These are phyloP conservation scores for Aschersonia sp. DNA, from an alignment of 2,329 filamentous ascomycete species.

Conservation along the genomic window DNA sequence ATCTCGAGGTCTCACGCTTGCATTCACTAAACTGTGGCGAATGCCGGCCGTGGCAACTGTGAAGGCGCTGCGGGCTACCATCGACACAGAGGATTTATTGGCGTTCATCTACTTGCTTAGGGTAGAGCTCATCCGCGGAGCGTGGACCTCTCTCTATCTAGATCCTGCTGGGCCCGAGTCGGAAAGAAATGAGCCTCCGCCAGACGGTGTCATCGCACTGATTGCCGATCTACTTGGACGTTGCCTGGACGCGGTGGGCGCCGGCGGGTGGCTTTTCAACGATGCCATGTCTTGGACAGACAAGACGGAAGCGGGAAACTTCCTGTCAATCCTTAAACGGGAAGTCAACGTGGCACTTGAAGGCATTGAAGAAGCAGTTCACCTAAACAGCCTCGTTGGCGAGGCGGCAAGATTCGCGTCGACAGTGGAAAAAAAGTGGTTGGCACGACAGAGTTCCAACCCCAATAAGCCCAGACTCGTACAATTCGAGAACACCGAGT, in stretches of 20 bases:
- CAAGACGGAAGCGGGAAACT: conserved; percentile 41
- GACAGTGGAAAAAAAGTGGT: conserved; percentile 18
- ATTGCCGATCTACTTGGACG: conserved; percentile 58
- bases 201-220: conserved; percentile 54
- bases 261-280: conserved; percentile 58
- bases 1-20: conserved; percentile 48
- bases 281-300: conserved; percentile 36
- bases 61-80: conserved; percentile 44
- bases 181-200: conserved; percentile 28
- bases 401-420: conserved; percentile 51
- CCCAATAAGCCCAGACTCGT: conserved; percentile 27
- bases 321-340: conserved; percentile 48
- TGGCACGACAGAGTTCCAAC: conserved; percentile 14
- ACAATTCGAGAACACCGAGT: conserved; percentile 26
- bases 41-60: conserved; percentile 48
- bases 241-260: conserved; percentile 61
- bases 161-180: conserved; percentile 36
- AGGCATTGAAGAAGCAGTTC: conserved; percentile 53
- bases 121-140: conserved; percentile 57
- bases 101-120: conserved; percentile 59
- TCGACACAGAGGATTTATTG: conserved; percentile 53
- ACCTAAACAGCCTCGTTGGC: conserved; percentile 46
- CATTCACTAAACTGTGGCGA: conserved; percentile 53
- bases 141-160: conserved; percentile 61
- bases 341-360: conserved; percentile 60